These are phyloP conservation scores for Phytopythium helicoides DNA, from an alignment of 352 stramenopile genomes.

Conservation along the genomic window DNA sequence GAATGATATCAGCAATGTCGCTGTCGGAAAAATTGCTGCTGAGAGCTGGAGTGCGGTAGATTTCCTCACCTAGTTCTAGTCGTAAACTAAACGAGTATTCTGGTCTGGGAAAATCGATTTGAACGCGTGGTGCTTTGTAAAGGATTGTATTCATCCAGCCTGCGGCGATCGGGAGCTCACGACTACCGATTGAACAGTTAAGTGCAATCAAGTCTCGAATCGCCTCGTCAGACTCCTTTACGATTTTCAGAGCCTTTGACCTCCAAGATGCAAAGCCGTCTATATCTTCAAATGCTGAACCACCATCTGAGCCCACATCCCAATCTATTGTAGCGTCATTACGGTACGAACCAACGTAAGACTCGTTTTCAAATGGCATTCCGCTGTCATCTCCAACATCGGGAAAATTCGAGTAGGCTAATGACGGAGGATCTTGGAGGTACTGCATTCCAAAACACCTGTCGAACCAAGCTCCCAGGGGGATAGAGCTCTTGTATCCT, in stretches of 20 bases:
- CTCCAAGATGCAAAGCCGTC: background rate
- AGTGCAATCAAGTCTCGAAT: conserved; percentile 22
- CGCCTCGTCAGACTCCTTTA: conserved; percentile 14
- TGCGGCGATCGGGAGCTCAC: conserved; percentile 14
- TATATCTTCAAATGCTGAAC: no score
- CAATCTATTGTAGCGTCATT: background rate
- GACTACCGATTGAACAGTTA: conserved; percentile 20
- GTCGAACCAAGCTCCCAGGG: background rate
- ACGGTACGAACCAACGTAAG: background rate
- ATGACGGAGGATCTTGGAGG: background rate
- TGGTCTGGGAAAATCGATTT: conserved; percentile 16
- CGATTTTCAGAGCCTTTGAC: conserved; percentile 6
- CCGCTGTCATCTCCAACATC: background rate
- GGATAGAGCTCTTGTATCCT: background rate
- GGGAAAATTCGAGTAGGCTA: background rate
- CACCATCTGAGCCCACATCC: background rate
- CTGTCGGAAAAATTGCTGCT: conserved; percentile 8
- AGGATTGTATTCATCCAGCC: conserved; percentile 27
- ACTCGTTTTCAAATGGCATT: no score
- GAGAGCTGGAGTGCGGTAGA: conserved; percentile 23
- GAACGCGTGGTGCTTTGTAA: conserved; percentile 13
- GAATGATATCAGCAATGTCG: conserved; percentile 14
- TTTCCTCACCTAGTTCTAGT: conserved; percentile 15
- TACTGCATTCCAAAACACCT: background rate
- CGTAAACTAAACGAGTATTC: conserved; percentile 25